These are phyloP conservation scores for Leucosporidium creatinivorum DNA, from an alignment of 768 basidiomycete genomes.

Conservation along the genomic window DNA sequence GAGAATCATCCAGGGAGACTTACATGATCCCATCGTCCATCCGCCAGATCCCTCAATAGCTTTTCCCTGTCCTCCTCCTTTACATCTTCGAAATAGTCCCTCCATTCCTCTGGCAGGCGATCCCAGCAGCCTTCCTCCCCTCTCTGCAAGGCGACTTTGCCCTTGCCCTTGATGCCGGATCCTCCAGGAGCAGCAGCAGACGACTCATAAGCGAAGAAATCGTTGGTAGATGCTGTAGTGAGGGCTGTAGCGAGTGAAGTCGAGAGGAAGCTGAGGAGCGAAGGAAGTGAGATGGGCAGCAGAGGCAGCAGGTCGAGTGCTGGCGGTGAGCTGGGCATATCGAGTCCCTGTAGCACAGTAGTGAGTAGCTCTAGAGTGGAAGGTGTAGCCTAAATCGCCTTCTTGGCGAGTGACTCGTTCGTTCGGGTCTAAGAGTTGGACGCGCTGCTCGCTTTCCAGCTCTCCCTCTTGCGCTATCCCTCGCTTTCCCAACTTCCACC, in stretches of 20 bases:
- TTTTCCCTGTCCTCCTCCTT: background rate
- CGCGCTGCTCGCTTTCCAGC: background rate
- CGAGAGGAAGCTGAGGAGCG: constrained; percentile 5
- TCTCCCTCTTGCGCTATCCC: too few relatives aligned
- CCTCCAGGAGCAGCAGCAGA: too few relatives aligned
- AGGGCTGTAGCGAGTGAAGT: background rate
- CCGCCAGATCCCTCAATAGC: background rate
- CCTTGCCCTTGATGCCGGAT: too few relatives aligned
- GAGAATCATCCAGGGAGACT: too few relatives aligned
- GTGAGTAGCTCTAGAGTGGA: too few relatives aligned
- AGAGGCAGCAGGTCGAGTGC: too few relatives aligned
- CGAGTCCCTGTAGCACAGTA: background rate
- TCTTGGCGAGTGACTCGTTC: background rate
- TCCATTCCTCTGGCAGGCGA: constrained; percentile 8
- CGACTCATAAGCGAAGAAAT: constrained; percentile 1
- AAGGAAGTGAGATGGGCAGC: background rate
- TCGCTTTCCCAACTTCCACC: too few relatives aligned
- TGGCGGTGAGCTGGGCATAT: too few relatives aligned
- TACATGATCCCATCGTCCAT: background rate
- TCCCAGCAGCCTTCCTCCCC: constrained; percentile 7
- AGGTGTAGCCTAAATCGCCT: background rate
- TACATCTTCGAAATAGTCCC: constrained; percentile 5
- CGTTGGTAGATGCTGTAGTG: constrained; percentile 11
- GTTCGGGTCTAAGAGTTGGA: background rate
- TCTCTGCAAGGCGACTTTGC: background rate